A percentile compares a stretch with the other conserved stretches of the same genome.
These are phyloP conservation scores for Pistacia vera DNA, from an alignment of 345 rosid species.

Conservation along the genomic window DNA sequence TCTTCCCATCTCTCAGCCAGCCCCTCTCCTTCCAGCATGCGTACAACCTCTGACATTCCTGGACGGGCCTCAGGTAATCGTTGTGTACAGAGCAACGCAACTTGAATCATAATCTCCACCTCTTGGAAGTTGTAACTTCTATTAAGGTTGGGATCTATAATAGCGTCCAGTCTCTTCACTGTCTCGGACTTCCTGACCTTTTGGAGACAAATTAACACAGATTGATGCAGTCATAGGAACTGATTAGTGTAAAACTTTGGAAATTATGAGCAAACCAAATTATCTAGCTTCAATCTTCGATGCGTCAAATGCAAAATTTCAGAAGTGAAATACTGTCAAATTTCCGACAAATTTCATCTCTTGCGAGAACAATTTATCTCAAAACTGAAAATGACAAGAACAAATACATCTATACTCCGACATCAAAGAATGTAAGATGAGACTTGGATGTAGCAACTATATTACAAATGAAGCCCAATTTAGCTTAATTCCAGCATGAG, in stretches of 20 bases:
- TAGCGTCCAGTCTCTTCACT: constrained; percentile 76
- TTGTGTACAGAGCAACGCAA: constrained; percentile 89
- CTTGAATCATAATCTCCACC: constrained; percentile 92
- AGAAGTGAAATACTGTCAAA: not conserved
- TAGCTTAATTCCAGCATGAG: not conserved
- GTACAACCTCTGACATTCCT: constrained; percentile 85
- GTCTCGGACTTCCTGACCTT: constrained; percentile 96
- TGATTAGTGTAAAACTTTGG: not conserved
- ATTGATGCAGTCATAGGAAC: not conserved
- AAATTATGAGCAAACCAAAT: not conserved
- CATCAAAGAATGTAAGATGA: not conserved
- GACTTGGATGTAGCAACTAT: not conserved
- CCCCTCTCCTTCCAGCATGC: constrained; percentile 99
- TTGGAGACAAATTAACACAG: constrained; percentile 9
- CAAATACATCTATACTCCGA: not conserved
- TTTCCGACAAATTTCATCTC: not conserved
- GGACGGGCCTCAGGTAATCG: constrained; percentile 88
- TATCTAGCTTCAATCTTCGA: not conserved
- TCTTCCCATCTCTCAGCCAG: constrained; percentile 98
- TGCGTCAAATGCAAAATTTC: not conserved
- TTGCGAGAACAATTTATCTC: not conserved
- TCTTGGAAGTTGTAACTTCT: constrained; percentile 57
- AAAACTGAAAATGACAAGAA: not conserved
- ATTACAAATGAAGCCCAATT: not conserved
- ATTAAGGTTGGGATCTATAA: constrained; percentile 75